A percentile compares a stretch with the other conserved stretches of the same genome.
Conservation (phyloP, 306 rosid genomes). For the Trichosanthes truncata region DNA sequence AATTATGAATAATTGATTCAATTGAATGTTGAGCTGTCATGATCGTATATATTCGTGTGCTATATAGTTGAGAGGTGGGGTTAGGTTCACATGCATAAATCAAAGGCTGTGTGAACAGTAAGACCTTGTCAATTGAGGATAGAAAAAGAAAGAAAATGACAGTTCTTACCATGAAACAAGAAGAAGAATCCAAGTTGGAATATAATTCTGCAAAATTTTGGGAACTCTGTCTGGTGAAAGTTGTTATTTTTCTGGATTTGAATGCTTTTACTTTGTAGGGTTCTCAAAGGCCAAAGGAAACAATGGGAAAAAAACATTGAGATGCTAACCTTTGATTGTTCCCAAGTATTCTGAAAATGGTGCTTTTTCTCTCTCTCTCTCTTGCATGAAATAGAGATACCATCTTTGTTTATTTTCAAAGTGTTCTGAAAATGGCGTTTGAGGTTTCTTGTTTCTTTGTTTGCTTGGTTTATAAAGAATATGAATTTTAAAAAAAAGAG, state of each 20-base stretch:
- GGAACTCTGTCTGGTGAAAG: neutral
- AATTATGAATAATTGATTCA: neutral
- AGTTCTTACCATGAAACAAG: neutral
- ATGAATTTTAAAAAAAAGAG: no score
- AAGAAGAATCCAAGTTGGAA: neutral
- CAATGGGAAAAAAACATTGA: no score
- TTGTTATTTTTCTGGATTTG: neutral
- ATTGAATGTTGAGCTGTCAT: neutral
- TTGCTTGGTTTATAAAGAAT: no score
- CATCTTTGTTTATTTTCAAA: neutral
- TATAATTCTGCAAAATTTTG: neutral
- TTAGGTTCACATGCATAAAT: neutral
- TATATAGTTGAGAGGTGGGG: neutral
- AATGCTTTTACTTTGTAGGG: neutral
- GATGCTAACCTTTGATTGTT: neutral
- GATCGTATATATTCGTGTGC: neutral
- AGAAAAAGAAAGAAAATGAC: neutral
- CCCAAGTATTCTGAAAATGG: neutral
- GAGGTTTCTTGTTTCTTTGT: no score
- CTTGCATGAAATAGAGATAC: no score
- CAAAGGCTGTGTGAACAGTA: neutral
- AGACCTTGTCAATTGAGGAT: neutral
- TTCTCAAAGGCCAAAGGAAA: neutral
- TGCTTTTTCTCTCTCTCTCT: no score
- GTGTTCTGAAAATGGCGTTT: neutral